Evolutionary conservation across 1,284 basidiomycete species (phyloP), one percentile per base, ranked within the genome.

Genomic region (Exobasidium cylindrosporum): DNA sequence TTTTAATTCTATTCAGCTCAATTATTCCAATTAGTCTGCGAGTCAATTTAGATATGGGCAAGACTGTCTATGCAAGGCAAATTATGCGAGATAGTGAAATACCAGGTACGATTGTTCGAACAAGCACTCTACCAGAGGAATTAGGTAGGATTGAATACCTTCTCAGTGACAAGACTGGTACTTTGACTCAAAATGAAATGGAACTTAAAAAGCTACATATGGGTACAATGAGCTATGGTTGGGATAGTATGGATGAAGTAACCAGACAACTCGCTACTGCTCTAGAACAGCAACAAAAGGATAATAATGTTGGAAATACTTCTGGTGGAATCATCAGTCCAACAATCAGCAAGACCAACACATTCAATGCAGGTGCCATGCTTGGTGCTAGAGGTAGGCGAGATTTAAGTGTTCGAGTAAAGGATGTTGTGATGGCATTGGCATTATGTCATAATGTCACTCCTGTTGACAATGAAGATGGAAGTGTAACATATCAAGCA

Each of bases 11-110:
- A 2, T 99, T 98, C 81, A 96, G 92, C 47, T 95, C 92, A 21
- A 98, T 99, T 81, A 98, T 99, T 74, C 96, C 96, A 28, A 98
- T 99, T 83, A 97, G 92, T 84, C 83, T 99, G 57, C 90, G 96
- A 28, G 95, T 99, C 64, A 99, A 99, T 74, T 85, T 98, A 55
- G 96, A 99, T 80, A 97, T 99, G 94, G 96, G 95, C 64, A 99
- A 99, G 83, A 97, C 94, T 0, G 91, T 97, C 46, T 98, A 98
- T 74, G 92, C 92, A 0, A 87, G 90, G 52, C 91, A 95, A 72
- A 98, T 98, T 64, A 92, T 94, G 88, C 87, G 86, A 63, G 96
- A 99, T 81, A 77, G 76, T 46, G 92, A 97, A 81, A 98, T 99
- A 68, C 91, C 92, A 0, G 87, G 88, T 54, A 97, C 96, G 1